phyloP scores from a whole-genome alignment of 805 yeast species.

The Wickerhamomyces bisporus region DNA sequence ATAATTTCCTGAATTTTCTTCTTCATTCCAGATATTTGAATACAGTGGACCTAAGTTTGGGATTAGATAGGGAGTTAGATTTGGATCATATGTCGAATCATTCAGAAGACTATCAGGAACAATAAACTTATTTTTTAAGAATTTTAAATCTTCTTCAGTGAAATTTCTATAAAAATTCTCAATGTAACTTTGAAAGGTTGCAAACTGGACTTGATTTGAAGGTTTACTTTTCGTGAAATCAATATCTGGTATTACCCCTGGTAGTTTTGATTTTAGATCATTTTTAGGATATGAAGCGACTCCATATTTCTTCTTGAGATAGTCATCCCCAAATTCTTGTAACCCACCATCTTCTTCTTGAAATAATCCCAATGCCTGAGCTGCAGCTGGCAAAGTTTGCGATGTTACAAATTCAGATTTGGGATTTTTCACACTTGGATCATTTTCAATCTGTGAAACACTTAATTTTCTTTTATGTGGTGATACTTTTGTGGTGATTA shows the following conservation, averaged over 20 bases:
- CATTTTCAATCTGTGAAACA: slow-evolving; percentile 38
- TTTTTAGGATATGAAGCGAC: slow-evolving; percentile 86
- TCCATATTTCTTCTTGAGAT: slow-evolving; percentile 68
- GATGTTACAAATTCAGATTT: slow-evolving; percentile 70
- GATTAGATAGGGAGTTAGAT: slow-evolving; percentile 65
- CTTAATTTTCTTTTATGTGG: slow-evolving; percentile 15
- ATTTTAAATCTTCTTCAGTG: slow-evolving; percentile 74
- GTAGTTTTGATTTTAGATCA: slow-evolving; percentile 69
- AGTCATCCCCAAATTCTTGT: slow-evolving; percentile 69
- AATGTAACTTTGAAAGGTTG: slow-evolving; percentile 78
- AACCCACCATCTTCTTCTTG: slow-evolving; percentile 52
- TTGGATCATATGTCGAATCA: slow-evolving; percentile 54
- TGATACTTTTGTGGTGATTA: neutral
- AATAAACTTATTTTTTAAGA: slow-evolving; percentile 58
- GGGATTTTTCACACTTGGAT: slow-evolving; percentile 61
- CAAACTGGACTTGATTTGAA: slow-evolving; percentile 84
- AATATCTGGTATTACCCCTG: slow-evolving; percentile 83
- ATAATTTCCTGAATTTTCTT: slow-evolving; percentile 52
- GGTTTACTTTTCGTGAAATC: slow-evolving; percentile 85
- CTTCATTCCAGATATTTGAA: slow-evolving; percentile 81
- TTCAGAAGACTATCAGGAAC: slow-evolving; percentile 41
- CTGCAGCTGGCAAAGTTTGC: slow-evolving; percentile 63
- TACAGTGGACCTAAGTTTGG: slow-evolving; percentile 86
- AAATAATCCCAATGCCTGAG: slow-evolving; percentile 60
- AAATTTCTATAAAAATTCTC: slow-evolving; percentile 81